phyloP scores from a whole-genome alignment of 2,329 filamentous ascomycete species.

The Cytospora chrysosperma region DNA sequence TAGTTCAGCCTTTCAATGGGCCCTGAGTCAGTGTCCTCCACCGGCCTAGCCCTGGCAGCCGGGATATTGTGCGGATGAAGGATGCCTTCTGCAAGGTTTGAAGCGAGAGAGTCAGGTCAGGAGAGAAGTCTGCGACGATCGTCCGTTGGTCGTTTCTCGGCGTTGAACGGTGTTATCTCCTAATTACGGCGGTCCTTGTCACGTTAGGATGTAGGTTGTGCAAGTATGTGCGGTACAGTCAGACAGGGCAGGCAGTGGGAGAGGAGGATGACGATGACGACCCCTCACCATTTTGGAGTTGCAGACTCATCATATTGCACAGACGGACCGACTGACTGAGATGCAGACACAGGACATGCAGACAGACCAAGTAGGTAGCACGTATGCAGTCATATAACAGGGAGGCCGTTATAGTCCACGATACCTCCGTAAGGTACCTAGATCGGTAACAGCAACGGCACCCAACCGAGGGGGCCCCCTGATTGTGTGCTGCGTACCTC shows the following conservation, averaged over 20 bases:
- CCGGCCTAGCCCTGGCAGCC: no score
- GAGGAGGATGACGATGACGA: no score
- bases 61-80: no score
- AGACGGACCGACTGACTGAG: background rate
- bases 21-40: background rate
- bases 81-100: background rate
- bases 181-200: background rate
- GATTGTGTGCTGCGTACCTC: background rate
- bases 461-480: background rate
- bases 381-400: no score
- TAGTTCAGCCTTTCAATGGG: no score
- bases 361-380: no score
- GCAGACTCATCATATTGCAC: no score
- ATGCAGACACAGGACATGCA: no score
- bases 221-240: background rate
- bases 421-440: no score
- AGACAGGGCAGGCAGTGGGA: background rate
- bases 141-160: background rate
- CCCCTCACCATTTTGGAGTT: no score
- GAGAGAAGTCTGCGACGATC: background rate
- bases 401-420: no score
- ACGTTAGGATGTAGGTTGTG: no score
- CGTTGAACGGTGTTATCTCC: background rate
- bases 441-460: background rate
- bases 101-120: background rate